Base-by-base conservation (phyloP, 2,329 filamentous ascomycete genomes). In the Penicillium sp. region DNA sequence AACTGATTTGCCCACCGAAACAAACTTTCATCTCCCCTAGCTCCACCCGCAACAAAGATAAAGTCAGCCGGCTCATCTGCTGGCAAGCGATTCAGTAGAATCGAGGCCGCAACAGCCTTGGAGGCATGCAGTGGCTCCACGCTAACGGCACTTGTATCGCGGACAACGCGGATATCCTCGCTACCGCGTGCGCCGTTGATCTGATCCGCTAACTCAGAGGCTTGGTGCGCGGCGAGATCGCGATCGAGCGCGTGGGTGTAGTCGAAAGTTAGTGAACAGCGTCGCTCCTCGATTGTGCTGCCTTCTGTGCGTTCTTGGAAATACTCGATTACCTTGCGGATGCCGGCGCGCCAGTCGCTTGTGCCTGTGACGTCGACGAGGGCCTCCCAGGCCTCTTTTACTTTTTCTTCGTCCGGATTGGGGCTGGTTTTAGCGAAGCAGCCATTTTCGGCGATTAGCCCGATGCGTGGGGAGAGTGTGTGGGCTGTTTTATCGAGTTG, bases 1-100 rank as follows among this genome's bases (percentile, higher is more conserved):
- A 96, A 78, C 26, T 83, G 79, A 76, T 96, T 96, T n/a, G 93
- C 93, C 93, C 93, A 98, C 61, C 87, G 88, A 78, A 96, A 97
- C 37, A 96, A 87, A 69, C 90, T 88, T 70, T 97, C 93, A 63
- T 96, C 92, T 67, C 95, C 92, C 26, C 93, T 86, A 27, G 92
- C 91, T 68, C 96, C 91, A 37, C 93, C 93, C 25, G 92, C 86
- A 8, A 96, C 90, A 78, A 96, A 88, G 54, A 98, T 75, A 72
- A 96, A 97, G 69, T 96, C 91, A 1, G 91, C 83, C 44, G 79
- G 78, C 29, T 84, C 81, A 66, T 46, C n/a, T 6, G 42, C 21
- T 3, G 88, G 87, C 45, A 86, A 73, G 49, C 80, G 79, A 42
- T 86, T 81, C 66, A 90, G 86, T 46, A 96, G 87, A 64, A 85